Evolutionary conservation across 352 stramenopile genomes (phyloP).

Genomic region (Thalassiosira livingstoniorum): DNA sequence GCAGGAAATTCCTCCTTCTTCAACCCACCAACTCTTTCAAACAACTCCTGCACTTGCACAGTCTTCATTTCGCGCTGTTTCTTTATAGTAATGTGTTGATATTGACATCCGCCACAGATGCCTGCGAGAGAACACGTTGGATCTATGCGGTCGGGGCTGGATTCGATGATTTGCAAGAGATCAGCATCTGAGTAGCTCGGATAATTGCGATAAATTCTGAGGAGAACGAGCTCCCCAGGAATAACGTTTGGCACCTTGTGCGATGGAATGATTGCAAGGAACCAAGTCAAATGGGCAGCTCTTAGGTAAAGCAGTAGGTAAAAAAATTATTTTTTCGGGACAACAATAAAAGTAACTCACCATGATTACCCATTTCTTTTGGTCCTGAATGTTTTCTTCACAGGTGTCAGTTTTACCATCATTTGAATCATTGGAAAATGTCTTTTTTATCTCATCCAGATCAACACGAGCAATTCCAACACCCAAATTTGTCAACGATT

Average conservation of each 20-base stretch:
- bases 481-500: constrained; percentile 87
- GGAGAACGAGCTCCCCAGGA: constrained; percentile 83
- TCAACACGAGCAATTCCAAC: constrained; percentile 80
- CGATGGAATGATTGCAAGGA: no score
- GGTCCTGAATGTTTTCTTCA: constrained; percentile 7
- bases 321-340: no score
- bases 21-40: constrained; percentile 72
- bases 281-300: no score
- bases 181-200: constrained; percentile 87
- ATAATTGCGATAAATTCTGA: constrained; percentile 87
- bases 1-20: constrained; percentile 36
- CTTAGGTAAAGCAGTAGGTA: no score
- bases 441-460: constrained; percentile 22
- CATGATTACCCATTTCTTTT: constrained; percentile 86
- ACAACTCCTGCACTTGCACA: constrained; percentile 78
- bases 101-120: constrained; percentile 90
- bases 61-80: constrained; percentile 86
- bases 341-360: no score
- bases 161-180: constrained; percentile 85
- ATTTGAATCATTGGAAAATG: not conserved
- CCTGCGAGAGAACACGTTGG: constrained; percentile 84
- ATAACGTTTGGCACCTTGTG: constrained; percentile 88
- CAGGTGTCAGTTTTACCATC: not conserved
- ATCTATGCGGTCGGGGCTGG: constrained; percentile 80
- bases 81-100: constrained; percentile 88